Conservation (phyloP, 768 basidiomycete genomes). For the Kwoniella newhampshirensis region DNA sequence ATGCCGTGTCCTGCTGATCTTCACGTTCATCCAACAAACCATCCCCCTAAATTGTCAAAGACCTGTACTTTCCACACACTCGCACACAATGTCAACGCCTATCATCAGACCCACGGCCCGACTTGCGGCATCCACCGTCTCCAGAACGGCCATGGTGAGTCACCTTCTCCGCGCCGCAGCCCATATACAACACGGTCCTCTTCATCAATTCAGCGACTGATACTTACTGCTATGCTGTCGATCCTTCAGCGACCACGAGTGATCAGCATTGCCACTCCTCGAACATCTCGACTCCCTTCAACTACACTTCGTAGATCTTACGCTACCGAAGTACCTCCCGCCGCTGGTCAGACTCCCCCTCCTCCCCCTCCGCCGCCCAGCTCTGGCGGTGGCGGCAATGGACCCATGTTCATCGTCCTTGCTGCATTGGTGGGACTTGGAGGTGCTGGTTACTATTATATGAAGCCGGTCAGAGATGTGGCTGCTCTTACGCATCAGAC, state of each 20-base stretch:
- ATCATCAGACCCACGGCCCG: conserved; percentile 28
- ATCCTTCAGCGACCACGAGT: conserved; percentile 13
- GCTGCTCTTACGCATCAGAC: conserved; percentile 35
- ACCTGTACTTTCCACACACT: background rate
- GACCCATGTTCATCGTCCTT: conserved; percentile 43
- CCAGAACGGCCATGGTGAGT: conserved; percentile 14
- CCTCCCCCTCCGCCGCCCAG: conserved; percentile 12
- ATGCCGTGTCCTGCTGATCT: no score
- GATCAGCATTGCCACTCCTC: conserved; percentile 8
- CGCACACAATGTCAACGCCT: conserved; percentile 5
- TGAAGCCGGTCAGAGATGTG: conserved; percentile 47
- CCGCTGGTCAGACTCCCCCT: conserved; percentile 6
- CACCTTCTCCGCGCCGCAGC: no score
- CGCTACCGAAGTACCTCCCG: conserved; percentile 17
- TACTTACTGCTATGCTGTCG: background rate
- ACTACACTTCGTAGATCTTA: conserved; percentile 17
- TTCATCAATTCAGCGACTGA: background rate
- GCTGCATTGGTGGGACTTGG: conserved; percentile 44
- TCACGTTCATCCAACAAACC: background rate
- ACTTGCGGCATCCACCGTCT: conserved; percentile 19
- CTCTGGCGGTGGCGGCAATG: conserved; percentile 19
- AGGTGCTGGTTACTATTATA: conserved; percentile 39
- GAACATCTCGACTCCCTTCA: background rate
- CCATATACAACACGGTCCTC: no score
- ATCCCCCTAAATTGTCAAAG: background rate